These are phyloP conservation scores for Berberis vulgaris DNA, from an alignment of 164 flowering plant species.

Conservation along the genomic window DNA sequence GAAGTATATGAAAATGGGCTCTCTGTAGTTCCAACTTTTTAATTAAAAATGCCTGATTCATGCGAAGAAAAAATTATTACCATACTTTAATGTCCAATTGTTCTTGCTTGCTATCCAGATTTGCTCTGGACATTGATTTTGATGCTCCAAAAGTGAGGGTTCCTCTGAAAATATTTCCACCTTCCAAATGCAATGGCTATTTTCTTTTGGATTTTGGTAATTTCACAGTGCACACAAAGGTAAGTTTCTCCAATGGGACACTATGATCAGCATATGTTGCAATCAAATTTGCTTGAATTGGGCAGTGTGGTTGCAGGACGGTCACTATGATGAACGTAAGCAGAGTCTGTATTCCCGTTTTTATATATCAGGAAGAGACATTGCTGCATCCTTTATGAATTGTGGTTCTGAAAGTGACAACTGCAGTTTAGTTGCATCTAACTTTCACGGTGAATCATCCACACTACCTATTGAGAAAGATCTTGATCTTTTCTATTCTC, in stretches of 20 bases:
- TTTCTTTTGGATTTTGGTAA: slow-evolving; percentile 95
- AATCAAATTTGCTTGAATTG: slow-evolving; percentile 5
- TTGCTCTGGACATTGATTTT: slow-evolving; percentile 92
- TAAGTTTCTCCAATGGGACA: slow-evolving; percentile 18
- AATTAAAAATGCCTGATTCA: too few species aligned
- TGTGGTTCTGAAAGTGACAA: slow-evolving; percentile 36
- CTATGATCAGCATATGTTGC: not conserved
- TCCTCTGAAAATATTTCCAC: slow-evolving; percentile 46
- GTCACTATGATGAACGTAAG: slow-evolving; percentile 46
- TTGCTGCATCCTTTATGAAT: slow-evolving; percentile 77
- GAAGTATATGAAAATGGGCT: too few species aligned
- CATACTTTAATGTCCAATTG: not conserved
- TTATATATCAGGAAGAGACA: slow-evolving; percentile 85
- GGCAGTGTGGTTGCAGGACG: slow-evolving; percentile 37
- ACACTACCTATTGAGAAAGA: slow-evolving; percentile 23
- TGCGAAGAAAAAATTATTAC: too few species aligned
- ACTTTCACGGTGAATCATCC: slow-evolving; percentile 15
- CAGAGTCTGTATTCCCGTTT: slow-evolving; percentile 81
- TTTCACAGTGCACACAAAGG: slow-evolving; percentile 83
- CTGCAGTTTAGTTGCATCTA: slow-evolving; percentile 27
- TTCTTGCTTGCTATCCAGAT: slow-evolving; percentile 34
- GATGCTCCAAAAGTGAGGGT: slow-evolving; percentile 97
- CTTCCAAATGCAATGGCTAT: slow-evolving; percentile 49
- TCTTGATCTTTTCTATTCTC: slow-evolving; percentile 41
- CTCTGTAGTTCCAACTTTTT: too few species aligned